Percentiles rank a stretch among this genome's conserved stretches.
Conservation (phyloP, 768 basidiomycete genomes). For the Hydnomerulius pinastri region DNA sequence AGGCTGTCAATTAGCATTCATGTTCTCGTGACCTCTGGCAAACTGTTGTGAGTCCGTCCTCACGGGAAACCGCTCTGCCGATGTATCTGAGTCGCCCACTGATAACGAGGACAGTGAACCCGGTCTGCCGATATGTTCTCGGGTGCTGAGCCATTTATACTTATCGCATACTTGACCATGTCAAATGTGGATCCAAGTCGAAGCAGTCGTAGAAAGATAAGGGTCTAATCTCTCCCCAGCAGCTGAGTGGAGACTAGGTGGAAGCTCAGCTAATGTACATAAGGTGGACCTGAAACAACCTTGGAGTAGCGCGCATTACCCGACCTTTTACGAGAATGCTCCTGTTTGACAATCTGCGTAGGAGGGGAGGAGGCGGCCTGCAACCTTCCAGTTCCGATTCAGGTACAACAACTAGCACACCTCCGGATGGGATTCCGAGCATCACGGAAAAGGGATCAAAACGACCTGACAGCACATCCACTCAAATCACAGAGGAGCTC, state of each 20-base stretch:
- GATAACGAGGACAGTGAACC: background rate
- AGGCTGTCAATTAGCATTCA: background rate
- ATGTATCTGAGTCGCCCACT: background rate
- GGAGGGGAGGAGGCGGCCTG: background rate
- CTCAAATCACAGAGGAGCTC: background rate
- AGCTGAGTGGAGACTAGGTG: background rate
- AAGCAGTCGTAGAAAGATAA: background rate
- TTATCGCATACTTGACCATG: background rate
- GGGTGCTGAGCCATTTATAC: background rate
- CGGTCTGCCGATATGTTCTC: background rate
- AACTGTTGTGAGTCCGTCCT: background rate
- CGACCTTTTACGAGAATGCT: background rate
- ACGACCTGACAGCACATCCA: background rate
- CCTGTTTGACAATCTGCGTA: background rate
- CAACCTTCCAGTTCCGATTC: background rate
- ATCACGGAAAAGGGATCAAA: background rate
- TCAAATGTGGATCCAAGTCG: background rate
- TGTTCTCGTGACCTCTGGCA: background rate
- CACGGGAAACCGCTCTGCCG: background rate
- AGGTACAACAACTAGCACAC: background rate
- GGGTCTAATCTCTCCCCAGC: background rate
- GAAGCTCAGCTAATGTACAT: background rate
- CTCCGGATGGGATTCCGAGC: background rate
- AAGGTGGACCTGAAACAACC: background rate
- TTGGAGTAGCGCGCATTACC: background rate